Evolutionary conservation across 768 basidiomycete species (phyloP), one percentile per base, ranked within the genome.

Genomic region (Suillus brevipes): DNA sequence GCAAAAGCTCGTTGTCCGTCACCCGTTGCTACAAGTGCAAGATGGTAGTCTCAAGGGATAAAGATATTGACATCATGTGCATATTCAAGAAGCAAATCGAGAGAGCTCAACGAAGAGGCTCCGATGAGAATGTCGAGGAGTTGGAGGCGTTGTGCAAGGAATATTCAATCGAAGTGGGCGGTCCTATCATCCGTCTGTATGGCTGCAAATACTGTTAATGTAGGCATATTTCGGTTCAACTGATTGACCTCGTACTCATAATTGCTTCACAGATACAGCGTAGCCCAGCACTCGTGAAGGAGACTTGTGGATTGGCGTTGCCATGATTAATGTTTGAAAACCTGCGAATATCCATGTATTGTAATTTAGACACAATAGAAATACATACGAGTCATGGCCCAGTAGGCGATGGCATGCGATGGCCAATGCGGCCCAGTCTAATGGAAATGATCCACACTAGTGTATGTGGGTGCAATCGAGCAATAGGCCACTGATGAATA

Each of bases 1-100:
- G 87, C 87, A 71, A 84, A 89, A 74, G 84, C 88, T 3, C 72
- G 86, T 18, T 9, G 7, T 38, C 37, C 23, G 1, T 40, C 57
- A 40, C 57, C n/a, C 25, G 25, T 3, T 58, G 57, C 25, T 10
- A 1, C 23, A 40, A 38, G 0, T 58, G 57, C 37, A 6, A 5
- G 8, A 6, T 4, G 16, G 3, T 9, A 1, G 2, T 25, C 37
- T 58, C 57, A 38, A 37, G 37, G 23, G 23, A 40, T 18, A 25
- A 8, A 25, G 9, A 40, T 2, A 8, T 58, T 14, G 57, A 58
- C 4, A 18, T 10, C 14, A 25, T 16, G 20, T 59, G 57, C 18
- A 3, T 20, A 14, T 59, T 25, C 18, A 38, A 59, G 57, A 59
- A 40, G 10, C 12, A 16, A 6, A 6, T 42, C 38, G 6, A 40